Base-by-base conservation (phyloP, 176 grass and related monocot species). In the Rhynchospora pubera region DNA sequence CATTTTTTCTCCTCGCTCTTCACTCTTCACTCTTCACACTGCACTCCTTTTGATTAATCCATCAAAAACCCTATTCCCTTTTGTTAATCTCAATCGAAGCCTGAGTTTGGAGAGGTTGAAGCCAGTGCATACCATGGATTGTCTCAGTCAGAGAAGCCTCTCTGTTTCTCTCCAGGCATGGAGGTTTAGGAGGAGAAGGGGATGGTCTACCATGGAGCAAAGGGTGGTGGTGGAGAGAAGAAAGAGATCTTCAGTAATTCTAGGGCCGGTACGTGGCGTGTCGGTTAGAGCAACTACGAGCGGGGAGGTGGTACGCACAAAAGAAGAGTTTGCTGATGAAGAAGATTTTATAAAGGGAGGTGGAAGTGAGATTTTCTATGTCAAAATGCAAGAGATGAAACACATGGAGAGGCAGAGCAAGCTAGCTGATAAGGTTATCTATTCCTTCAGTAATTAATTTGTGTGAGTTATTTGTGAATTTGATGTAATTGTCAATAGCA, bases 321-420 rank as follows among this genome's bases (percentile, higher is more conserved):
- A 57, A 13, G 79, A 90, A 65, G 90, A 87, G 77, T 99, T 95
- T 82, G 89, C 91, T 19, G 91, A 99, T 58, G 89, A 99, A 77
- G 96, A 99, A 83, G 93, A 99, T 90, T 93, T 83, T 83, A 57
- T 89, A 66, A 99, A 99, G 92, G 89, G 88, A 4, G 96, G 96
- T 50, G 96, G 96, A 74, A 88, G 92, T 18, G 96, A 99, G 89
- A 77, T 93, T 57, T 81, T 95, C 28, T 93, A 89, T 82, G 96
- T 99, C 63, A 77, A 87, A 90, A 99, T 95, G 92, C 96, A 99
- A 82, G 92, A 89, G 19, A 88, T 84, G 66, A 99, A 99, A 78
- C 24, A 87, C 73, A 99, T 95, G 96, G 86, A 93, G 19, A 95
- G 64, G 64, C 96, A 99, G 79, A 83, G 90, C 89, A 95, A 87